Evolutionary conservation across 1,284 basidiomycete species (phyloP).

Genomic region (Naganishia cerealis): DNA sequence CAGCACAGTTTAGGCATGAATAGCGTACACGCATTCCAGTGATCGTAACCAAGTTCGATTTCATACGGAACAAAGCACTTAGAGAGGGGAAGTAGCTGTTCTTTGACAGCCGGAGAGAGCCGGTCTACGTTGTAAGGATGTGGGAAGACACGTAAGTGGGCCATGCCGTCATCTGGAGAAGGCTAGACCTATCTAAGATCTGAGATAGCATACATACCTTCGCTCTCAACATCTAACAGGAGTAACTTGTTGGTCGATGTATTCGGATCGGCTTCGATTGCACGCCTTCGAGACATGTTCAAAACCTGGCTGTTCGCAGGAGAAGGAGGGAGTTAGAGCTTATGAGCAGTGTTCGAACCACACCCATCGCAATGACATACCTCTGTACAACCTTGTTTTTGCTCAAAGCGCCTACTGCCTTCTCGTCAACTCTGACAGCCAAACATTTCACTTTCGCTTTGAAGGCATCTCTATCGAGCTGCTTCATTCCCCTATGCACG

Average conservation of each 20-base stretch:
- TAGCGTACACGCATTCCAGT: conserved; percentile 74
- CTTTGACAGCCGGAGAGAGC: conserved; percentile 60
- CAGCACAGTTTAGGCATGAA: not conserved
- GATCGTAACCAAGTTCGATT: conserved; percentile 72
- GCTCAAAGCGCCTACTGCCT: conserved; percentile 61
- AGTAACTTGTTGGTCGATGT: conserved; percentile 21
- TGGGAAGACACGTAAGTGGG: conserved; percentile 39
- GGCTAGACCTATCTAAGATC: not conserved
- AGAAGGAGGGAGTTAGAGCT: not conserved
- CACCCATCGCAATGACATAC: conserved; percentile 54
- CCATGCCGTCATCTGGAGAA: conserved; percentile 16
- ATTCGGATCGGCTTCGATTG: conserved; percentile 29
- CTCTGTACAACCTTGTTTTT: conserved; percentile 62
- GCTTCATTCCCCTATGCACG: conserved; percentile 46
- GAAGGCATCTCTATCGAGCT: conserved; percentile 67
- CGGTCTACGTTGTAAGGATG: conserved; percentile 59
- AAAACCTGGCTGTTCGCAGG: conserved; percentile 18
- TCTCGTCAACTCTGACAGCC: conserved; percentile 64
- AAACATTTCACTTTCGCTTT: conserved; percentile 65
- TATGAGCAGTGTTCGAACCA: conserved; percentile 3
- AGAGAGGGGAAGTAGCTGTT: conserved; percentile 59
- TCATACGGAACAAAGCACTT: conserved; percentile 63
- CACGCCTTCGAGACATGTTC: conserved; percentile 22
- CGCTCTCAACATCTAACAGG: conserved; percentile 26
- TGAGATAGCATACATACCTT: conserved; percentile 11